Base-by-base conservation (phyloP, 2,329 filamentous ascomycete genomes). In the Cercospora sp. region DNA sequence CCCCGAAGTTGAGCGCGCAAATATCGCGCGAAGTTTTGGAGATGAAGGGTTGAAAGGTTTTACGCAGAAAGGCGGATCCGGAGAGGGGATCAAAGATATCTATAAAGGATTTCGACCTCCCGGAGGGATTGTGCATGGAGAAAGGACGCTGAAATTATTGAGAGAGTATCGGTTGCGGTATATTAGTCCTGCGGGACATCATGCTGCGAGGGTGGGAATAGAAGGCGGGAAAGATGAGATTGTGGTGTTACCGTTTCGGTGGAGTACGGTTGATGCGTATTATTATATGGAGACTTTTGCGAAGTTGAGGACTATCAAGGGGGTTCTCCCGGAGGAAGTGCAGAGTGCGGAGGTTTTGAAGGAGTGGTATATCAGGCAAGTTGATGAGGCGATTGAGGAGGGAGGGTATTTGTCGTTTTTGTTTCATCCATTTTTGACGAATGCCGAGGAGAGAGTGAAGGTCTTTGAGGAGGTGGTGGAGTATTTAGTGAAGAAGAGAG, bases 381-480 rank as follows among this genome's bases (percentile, higher is more conserved):
- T 79, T 43, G 77, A 78, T 62, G 61, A 71, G n/a, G 72, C 73
- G 10, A 74, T 77, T 28, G 64, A 69, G 53, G 70, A 72, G 16
- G 74, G 74, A 12, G 73, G 74, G 10, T 77, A 75, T 63, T 30
- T 77, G 28, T 74, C 75, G 2, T 66, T 77, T 21, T 63, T 79
- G 21, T 79, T 78, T 55, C 77, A 79, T 69, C 77, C 77, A 0
- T 79, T 79, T 65, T 62, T 79, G 45, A 76, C 73, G 16, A 69
- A 73, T 51, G 65, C 51, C 7, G 57, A 70, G 10, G 72, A 75
- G 49, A 65, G 74, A 57, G 55, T 77, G 43, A 28, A 72, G 45
- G 77, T 76, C 8, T 73, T 78, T 69, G 72, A 75, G 61, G 58
- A 66, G 12, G 73, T 79, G 7, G 32, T 76, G 30, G 51, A 72